Base-by-base conservation (phyloP, 306 rosid species). In the Vicia villosa region DNA sequence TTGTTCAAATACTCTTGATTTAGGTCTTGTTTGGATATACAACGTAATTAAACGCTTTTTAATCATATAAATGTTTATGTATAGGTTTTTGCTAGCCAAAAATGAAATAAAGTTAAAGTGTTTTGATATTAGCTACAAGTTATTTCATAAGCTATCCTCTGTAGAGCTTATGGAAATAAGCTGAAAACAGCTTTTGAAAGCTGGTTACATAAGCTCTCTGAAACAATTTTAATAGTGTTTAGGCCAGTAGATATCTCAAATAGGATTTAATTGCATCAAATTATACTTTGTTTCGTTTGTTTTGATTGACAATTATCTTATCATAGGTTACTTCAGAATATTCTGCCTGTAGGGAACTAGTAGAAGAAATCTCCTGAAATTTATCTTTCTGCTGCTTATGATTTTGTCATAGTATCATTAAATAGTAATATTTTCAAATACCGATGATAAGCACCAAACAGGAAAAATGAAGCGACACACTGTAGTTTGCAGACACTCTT, bases 401-500 rank as follows among this genome's bases (percentile, higher is more conserved):
- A 38, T 63, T 38, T 5, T 40, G 19, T 15, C 17, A 7, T 40
- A 16, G 16, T 38, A 24, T n/a, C n/a, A n/a, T 14, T 3, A 11
- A 36, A 38, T 61, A 15, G 24, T 50, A 15, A 15, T 50, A 36
- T 16, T 51, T 63, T 9, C 11, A 16, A 50, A 13, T 32, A 63
- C 30, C 19, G 8, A 54, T 40, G 30, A 68, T 59, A 40, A 50
- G 56, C 45, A 49, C 26, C 1, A 19, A 63, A 43, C 17, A 42
- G 26, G 63, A 62, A 42, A 42, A 40, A 63, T 30, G 51, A 34
- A 4, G 15, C 7, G n/a, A 54, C 4, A 52, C n/a, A 52, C 43
- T 10, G n/a, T 51, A 20, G 74, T 52, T 8, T 38, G 46, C 10
- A 40, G 37, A 63, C 70, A 63, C 70, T 74, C 57, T 54, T 52